These are phyloP conservation scores for Suillus paluster DNA, from an alignment of 768 basidiomycete genomes.

Conservation along the genomic window DNA sequence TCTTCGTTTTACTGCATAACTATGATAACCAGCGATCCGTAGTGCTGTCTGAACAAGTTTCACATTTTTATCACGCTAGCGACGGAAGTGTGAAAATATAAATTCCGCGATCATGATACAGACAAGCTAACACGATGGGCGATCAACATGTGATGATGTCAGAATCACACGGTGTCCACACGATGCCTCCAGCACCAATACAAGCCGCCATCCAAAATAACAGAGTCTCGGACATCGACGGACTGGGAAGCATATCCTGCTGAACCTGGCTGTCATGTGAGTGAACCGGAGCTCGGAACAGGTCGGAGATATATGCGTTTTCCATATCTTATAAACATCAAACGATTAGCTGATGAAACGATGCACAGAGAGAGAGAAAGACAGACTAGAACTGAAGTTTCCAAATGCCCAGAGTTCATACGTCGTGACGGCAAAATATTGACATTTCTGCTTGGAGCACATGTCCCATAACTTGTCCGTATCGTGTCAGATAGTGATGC, in stretches of 20 bases:
- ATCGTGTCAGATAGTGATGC: not conserved
- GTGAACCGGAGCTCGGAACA: conserved; percentile 4
- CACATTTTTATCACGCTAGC: not conserved
- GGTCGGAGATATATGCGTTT: not conserved
- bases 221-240: conserved; percentile 2
- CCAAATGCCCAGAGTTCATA: conserved; percentile 11
- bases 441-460: conserved; percentile 5
- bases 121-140: not conserved
- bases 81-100: not conserved
- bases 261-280: not conserved
- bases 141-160: not conserved
- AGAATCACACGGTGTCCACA: not conserved
- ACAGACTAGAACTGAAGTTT: conserved; percentile 7
- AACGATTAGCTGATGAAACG: not conserved
- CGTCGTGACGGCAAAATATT: conserved; percentile 11
- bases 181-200: not conserved
- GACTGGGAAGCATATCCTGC: not conserved
- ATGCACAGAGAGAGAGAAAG: no score
- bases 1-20: not conserved
- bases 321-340: not conserved
- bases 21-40: not conserved
- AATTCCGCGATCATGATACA: not conserved
- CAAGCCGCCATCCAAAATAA: conserved; percentile 13
- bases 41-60: not conserved
- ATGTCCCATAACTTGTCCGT: conserved; percentile 7